Percentiles rank a stretch among this genome's conserved stretches.
Conservation (phyloP, 768 basidiomycete genomes). For the Paxillus ammoniavirescens region DNA sequence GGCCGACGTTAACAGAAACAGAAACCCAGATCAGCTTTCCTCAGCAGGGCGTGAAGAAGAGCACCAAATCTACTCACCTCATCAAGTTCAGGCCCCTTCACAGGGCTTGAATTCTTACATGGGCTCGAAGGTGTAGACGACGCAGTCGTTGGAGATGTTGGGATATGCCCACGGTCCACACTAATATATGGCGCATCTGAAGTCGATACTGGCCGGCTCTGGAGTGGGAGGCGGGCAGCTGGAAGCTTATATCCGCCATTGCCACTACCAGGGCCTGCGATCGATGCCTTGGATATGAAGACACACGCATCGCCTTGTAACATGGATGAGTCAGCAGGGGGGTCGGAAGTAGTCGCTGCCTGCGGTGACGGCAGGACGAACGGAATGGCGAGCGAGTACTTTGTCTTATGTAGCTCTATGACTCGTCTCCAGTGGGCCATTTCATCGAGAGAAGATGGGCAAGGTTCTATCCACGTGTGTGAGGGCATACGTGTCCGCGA, state of each 20-base stretch:
- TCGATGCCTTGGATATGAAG: constrained; percentile 13
- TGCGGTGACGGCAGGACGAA: constrained; percentile 46
- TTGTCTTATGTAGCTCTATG: constrained; percentile 47
- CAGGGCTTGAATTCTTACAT: constrained; percentile 24
- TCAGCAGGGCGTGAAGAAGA: neutral
- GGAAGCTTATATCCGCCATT: constrained; percentile 8
- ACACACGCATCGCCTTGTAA: constrained; percentile 1
- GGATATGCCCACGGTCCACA: constrained; percentile 1
- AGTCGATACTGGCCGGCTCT: neutral
- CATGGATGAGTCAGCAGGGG: neutral
- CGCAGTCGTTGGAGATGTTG: constrained; percentile 19
- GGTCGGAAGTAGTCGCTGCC: constrained; percentile 9
- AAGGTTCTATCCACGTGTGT: constrained; percentile 35
- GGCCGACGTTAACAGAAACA: neutral
- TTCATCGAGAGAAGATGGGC: constrained; percentile 56
- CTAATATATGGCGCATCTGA: constrained; percentile 4
- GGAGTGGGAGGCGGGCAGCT: constrained; percentile 11
- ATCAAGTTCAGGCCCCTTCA: constrained; percentile 13
- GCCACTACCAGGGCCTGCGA: neutral
- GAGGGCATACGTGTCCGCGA: neutral
- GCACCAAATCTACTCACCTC: neutral
- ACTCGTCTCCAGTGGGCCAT: constrained; percentile 55
- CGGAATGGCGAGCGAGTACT: constrained; percentile 45
- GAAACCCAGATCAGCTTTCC: neutral
- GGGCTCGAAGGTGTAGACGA: constrained; percentile 32